A percentile compares a stretch with the other conserved stretches of the same genome.
These are phyloP conservation scores for Boletus pseudo-olivaceus DNA, from an alignment of 768 basidiomycete species.

Conservation along the genomic window DNA sequence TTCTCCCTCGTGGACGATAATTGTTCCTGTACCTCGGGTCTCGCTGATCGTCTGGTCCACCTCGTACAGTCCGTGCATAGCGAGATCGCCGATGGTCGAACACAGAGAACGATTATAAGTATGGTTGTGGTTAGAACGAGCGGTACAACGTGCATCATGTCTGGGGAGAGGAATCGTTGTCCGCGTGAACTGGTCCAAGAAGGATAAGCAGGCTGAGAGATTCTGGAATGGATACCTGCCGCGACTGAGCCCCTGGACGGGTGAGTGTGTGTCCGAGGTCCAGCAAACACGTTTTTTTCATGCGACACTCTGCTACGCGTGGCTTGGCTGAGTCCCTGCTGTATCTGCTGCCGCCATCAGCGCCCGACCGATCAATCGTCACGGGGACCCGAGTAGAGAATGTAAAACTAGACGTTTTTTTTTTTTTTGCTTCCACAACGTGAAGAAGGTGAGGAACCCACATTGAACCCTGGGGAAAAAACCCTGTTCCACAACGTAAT, in stretches of 20 bases:
- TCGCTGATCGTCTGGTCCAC: neutral
- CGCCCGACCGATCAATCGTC: too few species aligned
- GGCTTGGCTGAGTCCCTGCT: too few species aligned
- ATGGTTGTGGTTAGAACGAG: neutral
- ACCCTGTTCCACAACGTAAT: too few species aligned
- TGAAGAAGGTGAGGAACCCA: neutral
- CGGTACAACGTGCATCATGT: neutral
- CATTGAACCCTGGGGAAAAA: neutral
- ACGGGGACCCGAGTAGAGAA: too few species aligned
- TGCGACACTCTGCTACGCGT: too few species aligned
- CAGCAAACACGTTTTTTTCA: neutral
- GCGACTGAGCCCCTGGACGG: too few species aligned
- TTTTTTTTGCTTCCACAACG: too few species aligned
- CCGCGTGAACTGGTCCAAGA: neutral
- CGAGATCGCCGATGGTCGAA: neutral
- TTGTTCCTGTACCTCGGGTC: neutral
- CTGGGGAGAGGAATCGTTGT: neutral
- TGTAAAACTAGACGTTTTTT: too few species aligned
- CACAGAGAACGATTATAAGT: neutral
- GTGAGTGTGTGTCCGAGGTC: neutral
- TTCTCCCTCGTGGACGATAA: neutral
- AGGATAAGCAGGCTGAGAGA: neutral
- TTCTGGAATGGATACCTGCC: too few species aligned
- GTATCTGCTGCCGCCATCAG: too few species aligned
- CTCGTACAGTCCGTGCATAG: neutral